Base-by-base conservation (phyloP, 176 grass and related monocot species). In the Oryza longistaminata region DNA sequence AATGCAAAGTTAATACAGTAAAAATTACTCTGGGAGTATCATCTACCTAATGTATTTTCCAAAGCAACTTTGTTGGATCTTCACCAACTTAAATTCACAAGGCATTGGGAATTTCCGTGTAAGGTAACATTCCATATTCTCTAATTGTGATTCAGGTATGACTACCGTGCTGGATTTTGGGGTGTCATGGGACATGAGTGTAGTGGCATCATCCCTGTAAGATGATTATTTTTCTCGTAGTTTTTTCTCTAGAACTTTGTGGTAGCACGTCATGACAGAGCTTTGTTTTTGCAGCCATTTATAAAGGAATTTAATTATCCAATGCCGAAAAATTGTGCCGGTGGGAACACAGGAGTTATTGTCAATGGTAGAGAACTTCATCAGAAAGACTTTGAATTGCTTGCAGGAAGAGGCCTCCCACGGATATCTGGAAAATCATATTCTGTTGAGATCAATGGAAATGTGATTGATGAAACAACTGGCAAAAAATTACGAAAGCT, bases 161-260 rank as follows among this genome's bases (percentile, higher is more conserved):
- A 98, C 87, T 79, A 88, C 29, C 85, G 71, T 75, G 96, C 96
- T 83, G 96, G 96, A 95, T 98, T 98, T 95, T 98, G 96, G 96
- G 96, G 96, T 66, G 85, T 90, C 76, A 90, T 95, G 86, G 91
- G 93, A 22, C 87, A 65, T 1, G 87, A 93, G 68, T 98, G 96
- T 7, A 90, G 92, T 61, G 96, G 96, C 68, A 95, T 98, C 84
- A 93, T 98, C 66, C 93, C 93, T 71, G 96, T 98, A 98, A 92
- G 96, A 33, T 82, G 1, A 82, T 0, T 33, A 6, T 64, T 46
- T 68, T 67, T 42, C 33, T 69, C 55, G 25, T 60, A 40, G 60
- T 74, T 71, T 0, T 81, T 68, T 9, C n/a, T 35, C 1, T 49
- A 52, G 2, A 45, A 70, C 6, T 77, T 61, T 64, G 17, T 77